A percentile compares a stretch with the other conserved stretches of the same genome.
These are phyloP conservation scores for Scedosporium aurantiacum DNA, from an alignment of 2,329 filamentous ascomycete genomes.

Conservation along the genomic window DNA sequence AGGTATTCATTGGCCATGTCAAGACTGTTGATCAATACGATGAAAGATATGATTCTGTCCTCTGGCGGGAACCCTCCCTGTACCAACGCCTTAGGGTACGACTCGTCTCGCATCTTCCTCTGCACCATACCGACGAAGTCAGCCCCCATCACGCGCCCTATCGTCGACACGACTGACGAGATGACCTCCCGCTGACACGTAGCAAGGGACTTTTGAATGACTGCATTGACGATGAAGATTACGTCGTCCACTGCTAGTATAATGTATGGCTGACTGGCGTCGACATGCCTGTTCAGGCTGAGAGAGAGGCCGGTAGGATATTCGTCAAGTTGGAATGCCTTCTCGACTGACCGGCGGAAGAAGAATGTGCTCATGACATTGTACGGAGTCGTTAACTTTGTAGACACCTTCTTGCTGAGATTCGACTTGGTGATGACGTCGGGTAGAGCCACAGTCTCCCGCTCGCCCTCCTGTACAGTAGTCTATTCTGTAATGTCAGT, in stretches of 20 bases:
- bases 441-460: constrained; percentile 48
- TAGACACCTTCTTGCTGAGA: constrained; percentile 65
- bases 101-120: constrained; percentile 93
- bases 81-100: constrained; percentile 69
- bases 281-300: constrained; percentile 58
- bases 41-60: constrained; percentile 76
- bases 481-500: not conserved
- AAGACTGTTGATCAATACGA: constrained; percentile 90
- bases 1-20: constrained; percentile 89
- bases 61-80: constrained; percentile 79
- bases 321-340: constrained; percentile 94
- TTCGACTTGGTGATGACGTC: constrained; percentile 68
- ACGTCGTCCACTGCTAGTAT: constrained; percentile 95
- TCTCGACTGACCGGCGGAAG: constrained; percentile 90
- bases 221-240: constrained; percentile 96
- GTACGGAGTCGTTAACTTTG: constrained; percentile 68
- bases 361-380: constrained; percentile 93
- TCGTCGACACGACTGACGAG: constrained; percentile 63
- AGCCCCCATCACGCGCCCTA: constrained; percentile 68
- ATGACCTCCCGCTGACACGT: constrained; percentile 76
- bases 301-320: constrained; percentile 69
- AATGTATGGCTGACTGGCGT: constrained; percentile 76
- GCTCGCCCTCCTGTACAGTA: not conserved
- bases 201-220: constrained; percentile 74
- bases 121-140: constrained; percentile 98